These are phyloP conservation scores for Coelastrella sp. DNA, from an alignment of 139 green algal species.

Conservation along the genomic window DNA sequence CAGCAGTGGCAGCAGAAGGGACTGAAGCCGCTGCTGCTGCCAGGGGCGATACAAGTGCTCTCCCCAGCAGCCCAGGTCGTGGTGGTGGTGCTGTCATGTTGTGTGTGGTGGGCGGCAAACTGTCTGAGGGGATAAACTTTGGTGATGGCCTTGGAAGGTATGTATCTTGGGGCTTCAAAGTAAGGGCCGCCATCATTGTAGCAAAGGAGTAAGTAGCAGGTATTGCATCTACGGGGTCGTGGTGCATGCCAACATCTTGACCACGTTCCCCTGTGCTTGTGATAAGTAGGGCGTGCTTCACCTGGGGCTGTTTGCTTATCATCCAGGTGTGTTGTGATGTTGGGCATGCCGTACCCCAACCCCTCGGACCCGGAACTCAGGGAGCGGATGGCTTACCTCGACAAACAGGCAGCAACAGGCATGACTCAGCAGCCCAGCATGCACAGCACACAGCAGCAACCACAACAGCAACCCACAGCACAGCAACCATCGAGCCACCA, in stretches of 20 bases:
- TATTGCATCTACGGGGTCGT: too few relatives aligned
- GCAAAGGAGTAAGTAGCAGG: too few relatives aligned
- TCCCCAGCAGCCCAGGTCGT: background rate
- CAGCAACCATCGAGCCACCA: background rate
- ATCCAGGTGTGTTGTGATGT: constrained; percentile 90
- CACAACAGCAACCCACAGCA: background rate
- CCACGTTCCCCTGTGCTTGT: too few relatives aligned
- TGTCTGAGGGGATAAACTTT: constrained; percentile 99
- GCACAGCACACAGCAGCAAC: background rate
- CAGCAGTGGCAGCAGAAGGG: constrained; percentile 12
- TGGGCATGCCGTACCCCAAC: constrained; percentile 97
- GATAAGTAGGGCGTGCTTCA: too few relatives aligned
- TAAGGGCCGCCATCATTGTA: background rate
- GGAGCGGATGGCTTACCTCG: constrained; percentile 90
- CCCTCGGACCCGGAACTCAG: constrained; percentile 90
- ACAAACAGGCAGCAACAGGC: constrained; percentile 57
- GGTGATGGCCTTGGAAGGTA: constrained; percentile 93
- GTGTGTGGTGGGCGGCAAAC: constrained; percentile 95
- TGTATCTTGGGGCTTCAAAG: background rate
- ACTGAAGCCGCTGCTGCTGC: background rate
- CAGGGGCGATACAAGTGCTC: background rate
- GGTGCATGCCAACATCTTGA: too few relatives aligned
- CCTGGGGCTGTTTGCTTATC: background rate
- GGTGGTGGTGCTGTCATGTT: constrained; percentile 87
- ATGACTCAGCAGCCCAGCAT: background rate